A percentile compares a stretch with the other conserved stretches of the same genome.
Conservation (phyloP, 108 stramenopile genomes). For the Skeletonema costatum region DNA sequence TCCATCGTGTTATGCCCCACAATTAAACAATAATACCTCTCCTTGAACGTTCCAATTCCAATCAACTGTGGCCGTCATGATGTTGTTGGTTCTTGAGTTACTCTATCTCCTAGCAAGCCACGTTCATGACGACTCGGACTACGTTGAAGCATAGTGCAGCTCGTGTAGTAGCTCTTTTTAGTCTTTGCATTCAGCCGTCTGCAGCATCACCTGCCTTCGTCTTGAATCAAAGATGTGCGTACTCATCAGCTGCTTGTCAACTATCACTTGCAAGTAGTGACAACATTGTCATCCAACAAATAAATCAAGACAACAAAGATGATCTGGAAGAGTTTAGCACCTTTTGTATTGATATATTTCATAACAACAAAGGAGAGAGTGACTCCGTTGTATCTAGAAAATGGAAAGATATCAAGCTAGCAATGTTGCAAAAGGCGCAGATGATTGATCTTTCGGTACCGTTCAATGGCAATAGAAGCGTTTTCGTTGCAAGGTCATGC, state of each 20-base stretch:
- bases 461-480: slow-evolving; percentile 22
- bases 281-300: slow-evolving; percentile 19
- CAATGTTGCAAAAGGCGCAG: slow-evolving; percentile 34
- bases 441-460: slow-evolving; percentile 33
- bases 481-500: slow-evolving; percentile 34
- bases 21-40: too few relatives aligned
- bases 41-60: too few relatives aligned
- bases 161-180: too few relatives aligned
- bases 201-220: too few relatives aligned
- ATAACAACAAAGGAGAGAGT: slow-evolving; percentile 9
- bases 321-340: slow-evolving; percentile 30
- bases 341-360: slow-evolving; percentile 41
- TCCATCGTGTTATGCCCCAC: too few relatives aligned
- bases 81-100: too few relatives aligned
- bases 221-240: background rate
- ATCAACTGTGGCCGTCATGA: too few relatives aligned
- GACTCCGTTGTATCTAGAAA: background rate
- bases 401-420: slow-evolving; percentile 40
- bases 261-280: background rate
- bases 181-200: too few relatives aligned
- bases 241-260: background rate
- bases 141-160: background rate
- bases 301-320: slow-evolving; percentile 12
- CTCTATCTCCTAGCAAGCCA: too few relatives aligned
- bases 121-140: too few relatives aligned